Conservation (phyloP, 768 basidiomycete genomes). For the Strobilomyces echinocephalus region DNA sequence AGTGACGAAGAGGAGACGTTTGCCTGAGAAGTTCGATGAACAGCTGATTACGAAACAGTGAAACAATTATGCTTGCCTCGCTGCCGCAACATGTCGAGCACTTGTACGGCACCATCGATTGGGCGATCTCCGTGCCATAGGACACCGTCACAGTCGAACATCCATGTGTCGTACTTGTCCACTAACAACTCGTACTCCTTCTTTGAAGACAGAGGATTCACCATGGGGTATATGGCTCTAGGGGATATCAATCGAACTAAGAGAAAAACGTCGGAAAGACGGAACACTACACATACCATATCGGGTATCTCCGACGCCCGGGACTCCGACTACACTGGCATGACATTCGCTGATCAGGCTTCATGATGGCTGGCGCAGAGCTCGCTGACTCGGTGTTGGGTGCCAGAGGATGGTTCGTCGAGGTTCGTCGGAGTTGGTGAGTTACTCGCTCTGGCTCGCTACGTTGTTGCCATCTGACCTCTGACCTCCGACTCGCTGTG, state of each 20-base stretch:
- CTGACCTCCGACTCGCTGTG: too few species aligned
- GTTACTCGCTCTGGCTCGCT: not conserved
- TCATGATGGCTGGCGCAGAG: not conserved
- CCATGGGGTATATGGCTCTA: conserved; percentile 22
- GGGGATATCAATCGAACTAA: conserved; percentile 2
- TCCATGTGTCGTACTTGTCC: conserved; percentile 83
- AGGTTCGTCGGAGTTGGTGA: not conserved
- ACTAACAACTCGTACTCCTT: conserved; percentile 48
- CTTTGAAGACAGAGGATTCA: conserved; percentile 26
- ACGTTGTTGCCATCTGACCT: not conserved
- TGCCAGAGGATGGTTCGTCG: not conserved
- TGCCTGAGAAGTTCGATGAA: conserved; percentile 37
- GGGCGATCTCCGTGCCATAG: conserved; percentile 83
- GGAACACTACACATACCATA: conserved; percentile 21
- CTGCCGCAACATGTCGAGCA: conserved; percentile 65
- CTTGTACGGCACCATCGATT: conserved; percentile 74
- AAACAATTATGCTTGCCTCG: conserved; percentile 50
- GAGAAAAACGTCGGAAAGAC: not conserved
- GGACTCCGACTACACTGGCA: not conserved
- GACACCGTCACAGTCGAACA: conserved; percentile 96
- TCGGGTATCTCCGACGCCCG: not conserved
- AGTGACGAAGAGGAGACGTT: conserved; percentile 89
- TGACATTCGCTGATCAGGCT: not conserved
- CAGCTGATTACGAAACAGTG: conserved; percentile 1
- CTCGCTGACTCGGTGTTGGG: not conserved